A percentile compares a stretch with the other conserved stretches of the same genome.
Conservation (phyloP, 2,329 filamentous ascomycete genomes). For the Diaporthe capsici region DNA sequence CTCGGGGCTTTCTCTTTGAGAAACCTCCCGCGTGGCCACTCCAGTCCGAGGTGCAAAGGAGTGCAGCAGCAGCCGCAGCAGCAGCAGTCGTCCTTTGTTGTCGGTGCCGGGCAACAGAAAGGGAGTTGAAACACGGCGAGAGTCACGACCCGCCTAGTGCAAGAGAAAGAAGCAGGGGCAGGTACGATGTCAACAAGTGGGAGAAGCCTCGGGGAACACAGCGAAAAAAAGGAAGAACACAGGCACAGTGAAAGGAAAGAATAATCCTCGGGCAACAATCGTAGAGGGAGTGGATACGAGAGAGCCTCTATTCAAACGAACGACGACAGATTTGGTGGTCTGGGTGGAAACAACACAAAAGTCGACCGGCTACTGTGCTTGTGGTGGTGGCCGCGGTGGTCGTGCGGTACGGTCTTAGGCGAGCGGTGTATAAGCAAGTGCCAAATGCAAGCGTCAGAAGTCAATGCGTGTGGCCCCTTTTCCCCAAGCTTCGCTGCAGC, state of each 20-base stretch:
- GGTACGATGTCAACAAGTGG: constrained; percentile 19
- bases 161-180: constrained; percentile 28
- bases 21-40: constrained; percentile 9
- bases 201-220: neutral
- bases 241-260: neutral
- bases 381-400: neutral
- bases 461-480: constrained; percentile 20
- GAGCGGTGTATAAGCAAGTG: constrained; percentile 21
- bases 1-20: neutral
- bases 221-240: neutral
- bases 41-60: constrained; percentile 22
- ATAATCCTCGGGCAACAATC: constrained; percentile 1
- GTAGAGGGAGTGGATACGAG: constrained; percentile 26
- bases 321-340: constrained; percentile 1
- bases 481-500: constrained; percentile 21
- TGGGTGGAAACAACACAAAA: constrained; percentile 19
- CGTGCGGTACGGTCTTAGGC: constrained; percentile 13
- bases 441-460: constrained; percentile 4
- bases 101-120: constrained; percentile 18
- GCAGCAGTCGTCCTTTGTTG: constrained; percentile 28
- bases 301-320: constrained; percentile 25
- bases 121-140: constrained; percentile 30
- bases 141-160: constrained; percentile 28
- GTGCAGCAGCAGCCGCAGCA: neutral
- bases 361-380: neutral